Percentiles rank a stretch among this genome's conserved stretches.
Conservation (phyloP, 1,284 basidiomycete species). For the Pseudozyma hubeiensis region DNA sequence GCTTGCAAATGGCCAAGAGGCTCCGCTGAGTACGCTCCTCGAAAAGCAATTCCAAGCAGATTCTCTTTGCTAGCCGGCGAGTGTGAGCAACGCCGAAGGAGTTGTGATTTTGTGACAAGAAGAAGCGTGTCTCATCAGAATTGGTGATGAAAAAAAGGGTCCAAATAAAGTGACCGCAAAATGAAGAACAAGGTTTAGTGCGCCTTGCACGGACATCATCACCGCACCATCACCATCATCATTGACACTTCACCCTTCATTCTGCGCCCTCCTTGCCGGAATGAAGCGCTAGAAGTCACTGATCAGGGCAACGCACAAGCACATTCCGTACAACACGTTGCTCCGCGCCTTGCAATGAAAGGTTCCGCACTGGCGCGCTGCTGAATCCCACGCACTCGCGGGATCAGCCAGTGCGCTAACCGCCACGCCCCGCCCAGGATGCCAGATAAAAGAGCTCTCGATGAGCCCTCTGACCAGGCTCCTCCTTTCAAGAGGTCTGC, state of each 20-base stretch:
- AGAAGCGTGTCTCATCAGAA: neutral
- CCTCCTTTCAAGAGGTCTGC: slow-evolving; percentile 12
- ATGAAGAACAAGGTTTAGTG: neutral
- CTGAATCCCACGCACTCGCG: slow-evolving; percentile 31
- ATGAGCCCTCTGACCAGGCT: neutral
- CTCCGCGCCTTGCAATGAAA: slow-evolving; percentile 11
- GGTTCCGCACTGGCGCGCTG: slow-evolving; percentile 3
- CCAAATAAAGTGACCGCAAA: slow-evolving; percentile 6
- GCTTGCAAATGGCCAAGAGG: slow-evolving; percentile 63
- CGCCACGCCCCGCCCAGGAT: slow-evolving; percentile 10
- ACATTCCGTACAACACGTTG: neutral
- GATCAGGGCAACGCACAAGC: neutral
- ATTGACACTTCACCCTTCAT: neutral
- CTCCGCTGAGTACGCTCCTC: slow-evolving; percentile 4
- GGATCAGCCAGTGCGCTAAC: slow-evolving; percentile 8
- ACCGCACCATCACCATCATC: neutral
- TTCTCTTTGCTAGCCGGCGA: too few relatives aligned
- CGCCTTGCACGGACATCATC: slow-evolving; percentile 1
- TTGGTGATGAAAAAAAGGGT: slow-evolving; percentile 6
- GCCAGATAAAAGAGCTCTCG: slow-evolving; percentile 35
- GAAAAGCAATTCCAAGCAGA: neutral
- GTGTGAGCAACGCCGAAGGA: neutral
- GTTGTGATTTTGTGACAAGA: neutral
- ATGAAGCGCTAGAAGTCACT: slow-evolving; percentile 1
- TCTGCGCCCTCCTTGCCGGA: slow-evolving; percentile 3